phyloP scores from a whole-genome alignment of 208 protist species.

The Wallacemonas collosoma region DNA sequence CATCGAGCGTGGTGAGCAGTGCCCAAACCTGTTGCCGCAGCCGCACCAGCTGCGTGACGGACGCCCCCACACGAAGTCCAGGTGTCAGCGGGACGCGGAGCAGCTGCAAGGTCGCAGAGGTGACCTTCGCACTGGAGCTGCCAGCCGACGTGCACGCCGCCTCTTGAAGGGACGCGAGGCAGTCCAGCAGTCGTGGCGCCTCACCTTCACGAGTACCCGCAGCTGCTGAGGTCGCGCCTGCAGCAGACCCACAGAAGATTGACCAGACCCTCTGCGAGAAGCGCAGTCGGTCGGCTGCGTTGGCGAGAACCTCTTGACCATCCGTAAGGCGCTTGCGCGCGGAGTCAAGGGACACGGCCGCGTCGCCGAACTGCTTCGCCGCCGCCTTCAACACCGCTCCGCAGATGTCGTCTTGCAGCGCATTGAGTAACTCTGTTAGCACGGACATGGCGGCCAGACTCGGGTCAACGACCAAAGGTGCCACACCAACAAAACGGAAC shows the following conservation, averaged over 20 bases:
- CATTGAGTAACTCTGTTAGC: neutral
- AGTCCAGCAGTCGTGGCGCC: neutral
- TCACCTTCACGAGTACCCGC: neutral
- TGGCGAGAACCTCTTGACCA: neutral
- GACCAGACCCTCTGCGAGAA: neutral
- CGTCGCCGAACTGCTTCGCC: constrained; percentile 1
- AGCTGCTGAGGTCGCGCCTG: neutral
- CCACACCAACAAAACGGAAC: constrained; percentile 4
- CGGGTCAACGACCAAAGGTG: no score
- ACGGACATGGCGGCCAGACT: neutral
- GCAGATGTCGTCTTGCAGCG: neutral
- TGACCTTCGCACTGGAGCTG: constrained; percentile 9
- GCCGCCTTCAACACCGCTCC: neutral
- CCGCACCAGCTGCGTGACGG: constrained; percentile 12
- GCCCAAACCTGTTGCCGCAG: constrained; percentile 16
- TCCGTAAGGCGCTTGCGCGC: constrained; percentile 3
- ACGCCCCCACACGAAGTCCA: constrained; percentile 9
- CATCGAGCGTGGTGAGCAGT: constrained; percentile 25
- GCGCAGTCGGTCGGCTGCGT: neutral
- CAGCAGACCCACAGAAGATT: neutral
- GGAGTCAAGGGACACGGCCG: neutral
- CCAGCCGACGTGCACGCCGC: constrained; percentile 6
- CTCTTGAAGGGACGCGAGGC: neutral
- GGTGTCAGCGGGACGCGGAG: constrained; percentile 16
- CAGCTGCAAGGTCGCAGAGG: constrained; percentile 3